Conservation (phyloP, 805 yeast species). For the Suhomyces pyralidae region DNA sequence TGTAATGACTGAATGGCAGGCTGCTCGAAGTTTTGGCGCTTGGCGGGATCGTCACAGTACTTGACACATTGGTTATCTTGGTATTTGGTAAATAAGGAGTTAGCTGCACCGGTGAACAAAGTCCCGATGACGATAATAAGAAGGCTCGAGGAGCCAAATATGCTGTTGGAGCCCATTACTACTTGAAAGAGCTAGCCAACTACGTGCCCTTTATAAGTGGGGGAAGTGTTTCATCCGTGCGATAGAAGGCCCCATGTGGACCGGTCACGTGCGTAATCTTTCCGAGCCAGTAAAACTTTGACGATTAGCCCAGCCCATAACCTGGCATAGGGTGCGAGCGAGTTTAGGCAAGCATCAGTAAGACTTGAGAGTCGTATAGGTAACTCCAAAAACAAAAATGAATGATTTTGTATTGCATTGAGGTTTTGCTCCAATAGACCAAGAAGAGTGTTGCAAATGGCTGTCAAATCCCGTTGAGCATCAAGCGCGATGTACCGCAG, state of each 20-base stretch:
- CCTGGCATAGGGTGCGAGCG: neutral
- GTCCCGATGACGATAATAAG: conserved; percentile 44
- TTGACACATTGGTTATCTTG: conserved; percentile 74
- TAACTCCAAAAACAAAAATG: neutral
- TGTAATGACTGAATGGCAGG: conserved; percentile 78
- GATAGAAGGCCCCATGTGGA: neutral
- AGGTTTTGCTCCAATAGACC: neutral
- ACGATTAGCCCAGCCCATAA: neutral
- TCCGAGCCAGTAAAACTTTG: neutral
- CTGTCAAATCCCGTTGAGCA: neutral
- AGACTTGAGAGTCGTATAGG: neutral
- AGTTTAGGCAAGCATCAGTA: neutral
- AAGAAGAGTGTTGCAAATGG: neutral
- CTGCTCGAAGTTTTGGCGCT: conserved; percentile 60
- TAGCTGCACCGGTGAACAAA: conserved; percentile 64
- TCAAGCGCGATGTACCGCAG: neutral
- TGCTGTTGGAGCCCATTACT: neutral
- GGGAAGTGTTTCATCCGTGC: neutral
- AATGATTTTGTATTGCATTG: neutral
- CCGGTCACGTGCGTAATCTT: neutral
- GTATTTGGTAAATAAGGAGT: conserved; percentile 69
- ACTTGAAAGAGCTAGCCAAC: neutral
- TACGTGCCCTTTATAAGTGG: neutral
- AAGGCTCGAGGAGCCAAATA: neutral
- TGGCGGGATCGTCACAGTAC: conserved; percentile 44